These are phyloP conservation scores for Aegilops tauschii DNA, from an alignment of 176 grass and related monocot genomes.

Conservation along the genomic window DNA sequence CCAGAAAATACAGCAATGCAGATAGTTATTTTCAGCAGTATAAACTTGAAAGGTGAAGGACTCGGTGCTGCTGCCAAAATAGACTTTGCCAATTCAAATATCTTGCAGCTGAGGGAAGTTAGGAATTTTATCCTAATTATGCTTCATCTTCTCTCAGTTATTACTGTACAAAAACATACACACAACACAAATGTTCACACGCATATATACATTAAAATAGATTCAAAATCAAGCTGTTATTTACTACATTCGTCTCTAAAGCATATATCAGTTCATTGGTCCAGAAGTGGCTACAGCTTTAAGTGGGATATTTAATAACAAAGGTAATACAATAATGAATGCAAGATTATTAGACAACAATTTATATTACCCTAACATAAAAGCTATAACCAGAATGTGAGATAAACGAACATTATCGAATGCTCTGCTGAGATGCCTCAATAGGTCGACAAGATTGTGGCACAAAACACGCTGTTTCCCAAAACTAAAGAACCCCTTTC, in stretches of 20 bases:
- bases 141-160: neutral
- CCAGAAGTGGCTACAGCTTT: neutral
- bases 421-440: slow-evolving; percentile 89
- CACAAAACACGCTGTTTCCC: slow-evolving; percentile 92
- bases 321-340: neutral
- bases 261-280: neutral
- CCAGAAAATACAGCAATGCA: neutral
- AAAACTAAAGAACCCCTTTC: slow-evolving; percentile 93
- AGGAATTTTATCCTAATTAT: slow-evolving; percentile 7
- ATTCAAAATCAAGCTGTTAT: slow-evolving; percentile 1
- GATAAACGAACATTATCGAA: slow-evolving; percentile 73
- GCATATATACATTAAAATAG: neutral
- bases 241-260: neutral
- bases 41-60: slow-evolving; percentile 9
- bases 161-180: neutral
- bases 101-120: neutral
- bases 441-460: slow-evolving; percentile 90
- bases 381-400: slow-evolving; percentile 4
- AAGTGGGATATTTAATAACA: neutral
- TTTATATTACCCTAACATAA: slow-evolving; percentile 3
- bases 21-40: neutral
- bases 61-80: neutral
- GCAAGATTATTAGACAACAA: neutral
- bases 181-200: neutral
- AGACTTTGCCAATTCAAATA: neutral